phyloP scores from a whole-genome alignment of 768 basidiomycete species.

The Hericium rajendrae region DNA sequence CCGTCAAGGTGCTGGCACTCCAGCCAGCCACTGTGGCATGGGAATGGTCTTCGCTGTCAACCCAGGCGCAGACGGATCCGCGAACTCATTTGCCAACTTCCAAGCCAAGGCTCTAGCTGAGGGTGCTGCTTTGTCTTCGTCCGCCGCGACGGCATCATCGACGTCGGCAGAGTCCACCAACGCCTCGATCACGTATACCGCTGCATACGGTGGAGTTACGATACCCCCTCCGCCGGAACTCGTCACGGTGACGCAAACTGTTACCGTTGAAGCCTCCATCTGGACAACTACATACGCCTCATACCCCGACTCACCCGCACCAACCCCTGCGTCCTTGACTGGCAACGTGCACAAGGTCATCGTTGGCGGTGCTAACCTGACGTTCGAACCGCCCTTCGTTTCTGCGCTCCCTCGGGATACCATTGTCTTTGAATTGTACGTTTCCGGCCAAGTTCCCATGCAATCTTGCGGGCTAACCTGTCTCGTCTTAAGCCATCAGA shows the following conservation, averaged over 20 bases:
- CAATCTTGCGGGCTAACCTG: not conserved
- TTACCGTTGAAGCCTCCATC: constrained; percentile 26
- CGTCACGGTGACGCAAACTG: constrained; percentile 35
- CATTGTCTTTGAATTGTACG: constrained; percentile 53
- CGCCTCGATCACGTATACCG: constrained; percentile 24
- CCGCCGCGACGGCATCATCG: constrained; percentile 20
- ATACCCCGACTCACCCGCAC: constrained; percentile 42
- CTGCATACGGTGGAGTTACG: constrained; percentile 41
- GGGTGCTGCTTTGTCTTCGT: not conserved
- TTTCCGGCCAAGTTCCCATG: not conserved
- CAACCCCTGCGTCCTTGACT: constrained; percentile 39
- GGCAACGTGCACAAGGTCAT: constrained; percentile 42
- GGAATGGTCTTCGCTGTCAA: constrained; percentile 25
- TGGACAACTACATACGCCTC: constrained; percentile 55
- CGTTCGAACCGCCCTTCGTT: constrained; percentile 42
- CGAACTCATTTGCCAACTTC: constrained; percentile 5
- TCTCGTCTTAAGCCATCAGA: constrained; percentile 36
- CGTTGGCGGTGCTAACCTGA: constrained; percentile 42
- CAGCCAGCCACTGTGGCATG: constrained; percentile 11
- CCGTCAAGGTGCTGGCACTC: constrained; percentile 10
- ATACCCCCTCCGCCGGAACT: constrained; percentile 39
- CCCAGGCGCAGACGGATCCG: constrained; percentile 2
- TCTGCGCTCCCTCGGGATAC: constrained; percentile 42
- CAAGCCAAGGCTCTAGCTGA: not conserved
- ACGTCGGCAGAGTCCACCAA: constrained; percentile 10